These are phyloP conservation scores for Papiliotrema fonsecae DNA, from an alignment of 1,284 basidiomycete genomes.

Conservation along the genomic window DNA sequence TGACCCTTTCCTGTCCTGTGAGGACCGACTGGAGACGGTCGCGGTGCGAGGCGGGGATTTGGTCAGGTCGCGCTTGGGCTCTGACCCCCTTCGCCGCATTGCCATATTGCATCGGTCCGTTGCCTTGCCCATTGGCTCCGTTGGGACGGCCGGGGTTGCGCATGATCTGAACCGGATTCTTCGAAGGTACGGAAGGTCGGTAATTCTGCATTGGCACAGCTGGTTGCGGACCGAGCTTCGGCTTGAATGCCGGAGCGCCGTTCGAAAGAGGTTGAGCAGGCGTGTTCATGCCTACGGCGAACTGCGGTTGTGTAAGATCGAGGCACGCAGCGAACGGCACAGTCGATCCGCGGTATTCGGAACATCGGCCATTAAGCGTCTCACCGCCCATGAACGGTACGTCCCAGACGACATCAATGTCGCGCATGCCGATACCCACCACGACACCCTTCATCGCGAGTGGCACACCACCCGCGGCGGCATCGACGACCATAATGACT, in stretches of 20 bases:
- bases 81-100: constrained; percentile 41
- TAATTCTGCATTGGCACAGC: constrained; percentile 42
- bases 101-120: constrained; percentile 36
- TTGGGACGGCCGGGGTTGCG: constrained; percentile 53
- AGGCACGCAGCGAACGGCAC: constrained; percentile 79
- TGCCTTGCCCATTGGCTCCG: not conserved
- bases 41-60: constrained; percentile 16
- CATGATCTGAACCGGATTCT: constrained; percentile 54
- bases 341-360: constrained; percentile 79
- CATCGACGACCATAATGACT: constrained; percentile 91
- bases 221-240: constrained; percentile 62
- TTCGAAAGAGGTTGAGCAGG: constrained; percentile 31
- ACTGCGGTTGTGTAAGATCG: constrained; percentile 78
- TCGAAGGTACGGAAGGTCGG: constrained; percentile 21
- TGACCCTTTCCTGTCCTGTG: constrained; percentile 9
- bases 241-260: constrained; percentile 55
- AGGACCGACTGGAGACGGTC: constrained; percentile 31
- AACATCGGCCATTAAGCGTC: constrained; percentile 82
- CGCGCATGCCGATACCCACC: constrained; percentile 75
- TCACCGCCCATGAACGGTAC: constrained; percentile 88
- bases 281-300: constrained; percentile 62
- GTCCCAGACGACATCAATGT: constrained; percentile 97
- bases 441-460: constrained; percentile 90
- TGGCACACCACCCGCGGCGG: constrained; percentile 75
- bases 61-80: constrained; percentile 9